Evolutionary conservation across 345 rosid species (phyloP), one percentile per base, ranked within the genome.

Genomic region (Salix dunnii): DNA sequence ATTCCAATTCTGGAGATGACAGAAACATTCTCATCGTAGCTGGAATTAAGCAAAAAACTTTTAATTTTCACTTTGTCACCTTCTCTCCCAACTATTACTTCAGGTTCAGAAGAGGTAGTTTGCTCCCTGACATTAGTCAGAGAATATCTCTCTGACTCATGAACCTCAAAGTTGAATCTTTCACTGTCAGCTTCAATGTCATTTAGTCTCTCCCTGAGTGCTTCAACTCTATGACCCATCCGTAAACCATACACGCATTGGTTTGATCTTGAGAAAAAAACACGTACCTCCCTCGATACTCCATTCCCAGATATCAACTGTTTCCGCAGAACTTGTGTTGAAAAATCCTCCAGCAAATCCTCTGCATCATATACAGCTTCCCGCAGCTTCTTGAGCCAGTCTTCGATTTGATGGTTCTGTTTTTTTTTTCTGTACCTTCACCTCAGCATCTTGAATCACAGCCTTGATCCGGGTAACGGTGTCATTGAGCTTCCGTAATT

Each of bases 331-430:
- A 55, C 72, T 60, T 75, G 77, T 3, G 78, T 53, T 0, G 80
- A 68, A 48, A 84, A 61, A 23, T 83, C 86, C 38, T 85, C 85
- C 2, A 81, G 75, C 79, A 84, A 43, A 68, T 84, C 88, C 4
- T 87, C 84, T 0, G 83, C 84, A 62, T 85, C 84, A 36, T 78
- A 83, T 11, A 78, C 33, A 0, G 70, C 84, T 2, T 71, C 84
- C 36, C 60, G 82, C 7, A 85, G 67, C 55, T 70, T 28, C 11
- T 13, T 64, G 35, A 87, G 67, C 88, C 90, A 85, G 12, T 0
- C 70, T 62, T 14, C 3, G 13, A 77, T 69, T 21, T 55, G 49
- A 21, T 2, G 42, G 12, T 42, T 74, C 16, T 33, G 35, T n/a
- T n/a, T n/a, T n/a, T 33, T 33, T 33, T 4, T 33, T 33, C 35